Evolutionary conservation across 2,329 filamentous ascomycete genomes (phyloP).

Genomic region (Parastagonospora nodorum): DNA sequence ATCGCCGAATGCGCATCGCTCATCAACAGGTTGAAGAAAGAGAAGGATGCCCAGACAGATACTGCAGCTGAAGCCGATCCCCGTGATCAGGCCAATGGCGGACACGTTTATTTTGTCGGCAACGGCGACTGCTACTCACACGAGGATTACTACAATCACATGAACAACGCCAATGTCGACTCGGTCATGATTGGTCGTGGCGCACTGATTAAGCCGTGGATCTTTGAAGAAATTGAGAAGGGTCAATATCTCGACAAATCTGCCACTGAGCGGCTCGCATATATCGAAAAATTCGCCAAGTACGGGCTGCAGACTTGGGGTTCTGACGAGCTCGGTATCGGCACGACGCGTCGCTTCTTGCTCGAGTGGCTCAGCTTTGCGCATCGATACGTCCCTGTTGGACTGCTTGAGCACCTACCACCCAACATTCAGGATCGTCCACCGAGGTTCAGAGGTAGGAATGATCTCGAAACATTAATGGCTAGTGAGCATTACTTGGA

Average conservation of each 20-base stretch:
- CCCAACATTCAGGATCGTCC: slow-evolving; percentile 88
- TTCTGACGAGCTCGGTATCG: slow-evolving; percentile 90
- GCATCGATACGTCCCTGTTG: slow-evolving; percentile 88
- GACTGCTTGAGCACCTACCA: slow-evolving; percentile 84
- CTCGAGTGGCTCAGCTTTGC: slow-evolving; percentile 96
- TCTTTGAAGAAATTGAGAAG: slow-evolving; percentile 93
- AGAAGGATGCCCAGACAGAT: slow-evolving; percentile 70
- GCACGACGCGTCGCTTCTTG: slow-evolving; percentile 87
- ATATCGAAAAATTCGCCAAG: slow-evolving; percentile 86
- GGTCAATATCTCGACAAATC: slow-evolving; percentile 97
- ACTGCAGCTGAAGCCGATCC: slow-evolving; percentile 78
- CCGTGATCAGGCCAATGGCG: slow-evolving; percentile 69
- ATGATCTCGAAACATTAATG: slow-evolving; percentile 93
- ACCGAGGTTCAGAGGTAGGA: slow-evolving; percentile 79
- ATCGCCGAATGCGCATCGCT: slow-evolving; percentile 88
- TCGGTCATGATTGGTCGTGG: slow-evolving; percentile 97
- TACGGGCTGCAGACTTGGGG: slow-evolving; percentile 96
- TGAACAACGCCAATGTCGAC: slow-evolving; percentile 80
- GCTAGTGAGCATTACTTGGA: slow-evolving; percentile 91
- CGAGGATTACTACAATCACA: slow-evolving; percentile 78
- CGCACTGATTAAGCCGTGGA: slow-evolving; percentile 95
- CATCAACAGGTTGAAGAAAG: slow-evolving; percentile 77
- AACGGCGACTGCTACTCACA: slow-evolving; percentile 98
- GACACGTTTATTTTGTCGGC: slow-evolving; percentile 86
- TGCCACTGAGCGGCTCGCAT: slow-evolving; percentile 79